Evolutionary conservation across 2,329 filamentous ascomycete genomes (phyloP).

Genomic region (Claviceps arundinis): DNA sequence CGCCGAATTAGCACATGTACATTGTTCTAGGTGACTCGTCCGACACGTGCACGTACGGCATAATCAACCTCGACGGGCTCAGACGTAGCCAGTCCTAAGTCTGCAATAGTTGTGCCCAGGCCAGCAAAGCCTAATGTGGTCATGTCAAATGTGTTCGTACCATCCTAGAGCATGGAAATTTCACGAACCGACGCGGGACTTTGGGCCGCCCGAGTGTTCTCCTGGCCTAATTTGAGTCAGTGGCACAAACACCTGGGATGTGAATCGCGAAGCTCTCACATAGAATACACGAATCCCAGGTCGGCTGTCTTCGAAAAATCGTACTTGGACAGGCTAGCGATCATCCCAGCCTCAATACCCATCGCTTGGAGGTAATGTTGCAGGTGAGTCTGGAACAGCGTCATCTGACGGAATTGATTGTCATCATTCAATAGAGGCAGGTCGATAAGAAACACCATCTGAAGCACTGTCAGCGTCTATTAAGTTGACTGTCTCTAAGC

Average conservation of each 20-base stretch:
- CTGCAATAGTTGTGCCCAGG: constrained; percentile 51
- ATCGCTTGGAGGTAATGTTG: constrained; percentile 56
- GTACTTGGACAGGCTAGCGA: constrained; percentile 59
- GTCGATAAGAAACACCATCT: constrained; percentile 86
- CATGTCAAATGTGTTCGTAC: neutral
- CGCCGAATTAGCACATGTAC: neutral
- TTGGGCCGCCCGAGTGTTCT: constrained; percentile 17
- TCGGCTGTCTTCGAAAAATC: constrained; percentile 63
- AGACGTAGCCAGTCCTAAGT: constrained; percentile 46
- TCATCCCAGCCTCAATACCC: constrained; percentile 48
- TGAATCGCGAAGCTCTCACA: constrained; percentile 38
- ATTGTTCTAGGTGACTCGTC: neutral
- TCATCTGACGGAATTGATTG: constrained; percentile 19
- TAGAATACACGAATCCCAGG: constrained; percentile 73
- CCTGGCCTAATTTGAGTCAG: constrained; percentile 18
- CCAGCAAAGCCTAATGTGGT: constrained; percentile 52
- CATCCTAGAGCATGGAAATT: constrained; percentile 4
- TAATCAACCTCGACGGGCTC: constrained; percentile 56
- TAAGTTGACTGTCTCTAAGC: neutral
- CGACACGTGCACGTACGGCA: constrained; percentile 35
- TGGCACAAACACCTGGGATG: neutral
- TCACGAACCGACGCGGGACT: constrained; percentile 19
- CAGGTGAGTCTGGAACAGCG: constrained; percentile 55
- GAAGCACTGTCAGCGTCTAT: neutral
- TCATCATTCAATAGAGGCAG: constrained; percentile 49